Conservation (phyloP, 805 yeast species). For the Saccharomycopsis selenospora region DNA sequence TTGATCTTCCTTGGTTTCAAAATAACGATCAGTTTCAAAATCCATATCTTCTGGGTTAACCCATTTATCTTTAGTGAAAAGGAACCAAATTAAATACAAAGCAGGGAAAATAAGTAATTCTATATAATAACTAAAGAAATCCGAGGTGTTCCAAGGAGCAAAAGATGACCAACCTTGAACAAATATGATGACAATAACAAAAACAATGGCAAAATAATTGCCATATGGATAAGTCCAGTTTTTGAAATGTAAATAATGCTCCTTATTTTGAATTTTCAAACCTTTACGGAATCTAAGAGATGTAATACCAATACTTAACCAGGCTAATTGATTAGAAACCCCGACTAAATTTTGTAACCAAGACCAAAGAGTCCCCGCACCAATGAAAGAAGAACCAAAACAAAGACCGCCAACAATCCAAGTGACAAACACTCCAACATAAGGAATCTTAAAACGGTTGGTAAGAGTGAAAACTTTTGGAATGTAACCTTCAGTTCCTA, state of each 20-base stretch:
- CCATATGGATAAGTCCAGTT: constrained; percentile 50
- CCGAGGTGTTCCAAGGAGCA: constrained; percentile 36
- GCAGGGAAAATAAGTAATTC: constrained; percentile 43
- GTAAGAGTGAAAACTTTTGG: constrained; percentile 37
- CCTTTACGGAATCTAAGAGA: constrained; percentile 45
- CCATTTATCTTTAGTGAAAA: constrained; percentile 35
- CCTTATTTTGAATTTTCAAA: constrained; percentile 33
- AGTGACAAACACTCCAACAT: constrained; percentile 42
- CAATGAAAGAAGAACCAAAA: constrained; percentile 51
- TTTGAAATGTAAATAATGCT: constrained; percentile 33
- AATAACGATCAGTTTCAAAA: constrained; percentile 44
- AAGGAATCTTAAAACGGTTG: constrained; percentile 41
- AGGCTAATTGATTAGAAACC: constrained; percentile 44
- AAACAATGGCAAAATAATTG: constrained; percentile 39
- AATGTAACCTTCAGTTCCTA: constrained; percentile 43
- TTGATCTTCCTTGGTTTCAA: constrained; percentile 43
- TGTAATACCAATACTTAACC: constrained; percentile 44
- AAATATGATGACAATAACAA: constrained; percentile 38
- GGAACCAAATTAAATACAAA: constrained; percentile 37
- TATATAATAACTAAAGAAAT: constrained; percentile 39
- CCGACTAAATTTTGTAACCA: constrained; percentile 49
- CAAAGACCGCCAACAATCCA: constrained; percentile 51
- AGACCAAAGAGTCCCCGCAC: constrained; percentile 46
- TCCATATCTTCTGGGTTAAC: constrained; percentile 43
- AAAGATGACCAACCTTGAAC: constrained; percentile 49